Percentiles rank a stretch among this genome's conserved stretches.
Conservation (phyloP, 169 alveolate species). For the Eimeria acervulina region DNA sequence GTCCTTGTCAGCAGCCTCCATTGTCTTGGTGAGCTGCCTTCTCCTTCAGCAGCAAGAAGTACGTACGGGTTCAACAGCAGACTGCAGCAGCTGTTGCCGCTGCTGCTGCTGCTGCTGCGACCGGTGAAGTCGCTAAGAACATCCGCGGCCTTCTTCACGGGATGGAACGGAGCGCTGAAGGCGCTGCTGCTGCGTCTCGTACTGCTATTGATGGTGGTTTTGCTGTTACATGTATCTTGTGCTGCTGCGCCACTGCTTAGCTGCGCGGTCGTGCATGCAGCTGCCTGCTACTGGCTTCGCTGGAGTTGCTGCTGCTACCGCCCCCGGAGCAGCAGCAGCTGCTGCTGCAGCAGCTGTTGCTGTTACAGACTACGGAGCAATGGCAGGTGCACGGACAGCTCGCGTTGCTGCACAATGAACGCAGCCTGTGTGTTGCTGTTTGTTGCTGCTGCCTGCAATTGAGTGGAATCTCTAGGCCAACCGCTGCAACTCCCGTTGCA, state of each 20-base stretch:
- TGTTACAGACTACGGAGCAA: background rate
- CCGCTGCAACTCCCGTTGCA: slow-evolving; percentile 11
- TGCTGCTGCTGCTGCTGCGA: background rate
- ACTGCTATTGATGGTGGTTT: background rate
- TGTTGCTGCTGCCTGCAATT: background rate
- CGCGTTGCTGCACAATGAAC: background rate
- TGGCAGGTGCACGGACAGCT: background rate
- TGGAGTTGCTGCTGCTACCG: slow-evolving; percentile 10
- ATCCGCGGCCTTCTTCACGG: slow-evolving; percentile 51
- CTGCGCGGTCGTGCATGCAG: background rate
- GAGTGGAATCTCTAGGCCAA: background rate
- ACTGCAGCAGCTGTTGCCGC: slow-evolving; percentile 44
- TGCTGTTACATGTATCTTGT: background rate
- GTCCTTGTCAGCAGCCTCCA: slow-evolving; percentile 38
- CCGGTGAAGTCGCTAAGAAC: background rate
- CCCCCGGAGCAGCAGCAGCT: slow-evolving; percentile 22
- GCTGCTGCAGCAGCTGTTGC: background rate
- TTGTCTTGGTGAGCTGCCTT: background rate
- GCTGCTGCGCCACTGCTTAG: background rate
- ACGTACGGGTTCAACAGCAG: slow-evolving; percentile 23
- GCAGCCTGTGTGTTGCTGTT: background rate
- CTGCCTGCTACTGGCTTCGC: background rate
- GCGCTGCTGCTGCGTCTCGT: background rate
- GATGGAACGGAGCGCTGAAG: background rate
- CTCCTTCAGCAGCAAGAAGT: background rate